phyloP scores from a whole-genome alignment of 768 basidiomycete genomes.

The Candolleomyces efflorescens region DNA sequence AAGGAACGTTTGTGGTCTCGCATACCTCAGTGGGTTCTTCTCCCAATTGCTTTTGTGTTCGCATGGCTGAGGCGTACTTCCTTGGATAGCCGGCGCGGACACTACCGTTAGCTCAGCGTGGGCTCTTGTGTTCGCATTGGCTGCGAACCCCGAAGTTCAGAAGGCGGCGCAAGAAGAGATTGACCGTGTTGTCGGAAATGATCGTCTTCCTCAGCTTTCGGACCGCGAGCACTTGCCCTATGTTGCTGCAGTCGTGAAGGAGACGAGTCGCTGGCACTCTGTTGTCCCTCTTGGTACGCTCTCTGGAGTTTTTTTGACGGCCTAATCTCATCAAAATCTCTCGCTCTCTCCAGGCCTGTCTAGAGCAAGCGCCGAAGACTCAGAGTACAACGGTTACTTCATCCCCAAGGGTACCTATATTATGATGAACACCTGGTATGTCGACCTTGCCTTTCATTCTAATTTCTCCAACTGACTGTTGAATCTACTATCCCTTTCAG shows the following conservation, averaged over 20 bases:
- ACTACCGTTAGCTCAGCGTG: background rate
- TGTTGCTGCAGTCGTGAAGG: slow-evolving; percentile 19
- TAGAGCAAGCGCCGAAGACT: slow-evolving; percentile 18
- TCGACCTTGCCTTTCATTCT: background rate
- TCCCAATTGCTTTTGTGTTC: background rate
- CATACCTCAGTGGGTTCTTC: background rate
- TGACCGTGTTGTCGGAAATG: slow-evolving; percentile 15
- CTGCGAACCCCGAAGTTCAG: slow-evolving; percentile 14
- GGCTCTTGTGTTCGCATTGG: slow-evolving; percentile 14
- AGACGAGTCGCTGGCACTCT: slow-evolving; percentile 14
- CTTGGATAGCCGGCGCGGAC: slow-evolving; percentile 1
- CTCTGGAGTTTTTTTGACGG: no score
- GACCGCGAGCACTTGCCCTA: slow-evolving; percentile 18
- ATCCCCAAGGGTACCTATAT: slow-evolving; percentile 30
- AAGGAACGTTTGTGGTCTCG: background rate
- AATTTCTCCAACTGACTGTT: background rate
- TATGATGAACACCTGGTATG: slow-evolving; percentile 19
- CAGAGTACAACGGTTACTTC: slow-evolving; percentile 31
- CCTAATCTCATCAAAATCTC: background rate
- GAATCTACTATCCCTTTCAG: background rate
- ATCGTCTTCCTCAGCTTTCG: slow-evolving; percentile 18
- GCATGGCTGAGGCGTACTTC: background rate
- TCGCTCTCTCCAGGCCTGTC: slow-evolving; percentile 10
- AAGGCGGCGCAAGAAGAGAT: slow-evolving; percentile 20
- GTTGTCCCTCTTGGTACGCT: slow-evolving; percentile 8